These are phyloP conservation scores for Sisymbrium altissimum DNA, from an alignment of 345 rosid species.

Conservation along the genomic window DNA sequence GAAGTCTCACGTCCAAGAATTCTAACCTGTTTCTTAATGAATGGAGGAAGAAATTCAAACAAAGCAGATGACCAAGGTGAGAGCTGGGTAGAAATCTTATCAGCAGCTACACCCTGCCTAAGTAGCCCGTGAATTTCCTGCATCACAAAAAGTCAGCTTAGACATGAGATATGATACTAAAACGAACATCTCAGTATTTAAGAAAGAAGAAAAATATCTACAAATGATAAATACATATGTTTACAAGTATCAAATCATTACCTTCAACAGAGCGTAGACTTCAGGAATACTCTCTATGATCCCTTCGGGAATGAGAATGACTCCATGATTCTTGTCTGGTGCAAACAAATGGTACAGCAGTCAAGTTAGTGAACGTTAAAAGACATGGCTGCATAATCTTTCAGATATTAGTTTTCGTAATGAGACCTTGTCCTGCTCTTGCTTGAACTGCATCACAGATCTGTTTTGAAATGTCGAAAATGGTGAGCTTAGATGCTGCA, in stretches of 20 bases:
- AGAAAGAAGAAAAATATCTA: not conserved
- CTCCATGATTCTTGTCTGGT: constrained; percentile 91
- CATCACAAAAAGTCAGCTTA: constrained; percentile 20
- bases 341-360: constrained; percentile 20
- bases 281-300: constrained; percentile 97
- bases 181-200: not conserved
- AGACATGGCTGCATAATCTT: constrained; percentile 9
- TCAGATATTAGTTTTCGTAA: not conserved
- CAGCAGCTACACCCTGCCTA: constrained; percentile 63
- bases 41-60: constrained; percentile 83
- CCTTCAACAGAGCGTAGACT: constrained; percentile 91
- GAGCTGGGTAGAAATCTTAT: constrained; percentile 77
- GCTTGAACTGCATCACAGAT: constrained; percentile 98
- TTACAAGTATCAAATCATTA: constrained; percentile 24
- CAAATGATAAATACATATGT: constrained; percentile 6
- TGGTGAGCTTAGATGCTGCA: constrained; percentile 96
- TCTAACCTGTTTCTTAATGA: constrained; percentile 82
- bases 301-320: constrained; percentile 96
- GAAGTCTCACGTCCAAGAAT: constrained; percentile 11
- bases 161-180: not conserved
- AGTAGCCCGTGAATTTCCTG: constrained; percentile 87
- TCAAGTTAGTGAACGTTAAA: constrained; percentile 15
- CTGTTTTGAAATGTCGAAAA: constrained; percentile 83
- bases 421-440: constrained; percentile 78
- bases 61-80: constrained; percentile 99